Base-by-base conservation (phyloP, 805 yeast species). In the Maudiozyma pseudohumilis region DNA sequence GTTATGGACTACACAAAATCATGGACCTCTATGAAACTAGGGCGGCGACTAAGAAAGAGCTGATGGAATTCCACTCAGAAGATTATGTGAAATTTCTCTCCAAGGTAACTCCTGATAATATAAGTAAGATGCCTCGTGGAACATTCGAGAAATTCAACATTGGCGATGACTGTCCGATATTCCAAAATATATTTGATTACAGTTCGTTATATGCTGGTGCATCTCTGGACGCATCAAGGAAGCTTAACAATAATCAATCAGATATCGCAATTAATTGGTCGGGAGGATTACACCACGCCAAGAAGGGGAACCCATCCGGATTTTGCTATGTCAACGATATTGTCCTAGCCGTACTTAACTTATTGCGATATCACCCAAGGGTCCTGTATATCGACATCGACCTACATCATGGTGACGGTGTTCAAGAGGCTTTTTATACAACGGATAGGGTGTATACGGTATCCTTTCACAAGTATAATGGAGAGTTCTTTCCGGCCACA, bases 381-480 rank as follows among this genome's bases (percentile, higher is more conserved):
- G 95, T 86, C 8, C 60, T 86, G 32, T 86, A 86, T 56, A 82
- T 86, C 40, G 96, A 86, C 56, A 86, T 84, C 36, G 96, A 86
- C 56, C 79, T 86, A 18, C 96, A 86, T 56, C 96, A 86, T 55
- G 96, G 96, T 23, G 96, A 86, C 59, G 96, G 95, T 43, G 96
- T 86, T 4, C 94, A 87, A 57, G 95, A 87, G 59, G 95, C 95
- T 1, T 86, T 86, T 52, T 87, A 86, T 57, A 75, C 94, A 23
- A 83, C 95, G 1, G 95, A 87, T 59, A 65, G 95, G 32, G 96
- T 86, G 26, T 84, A 82, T 85, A 85, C 95, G 2, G 73, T 81
- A 39, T 82, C 94, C 5, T 85, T 86, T 65, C 96, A 86, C 64
- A 87, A 87, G 56, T 87, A 84, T 56, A 69, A 73, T 46, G 95